Conservation (phyloP, 1,139 yeast genomes). For the Spathaspora sp. region DNA sequence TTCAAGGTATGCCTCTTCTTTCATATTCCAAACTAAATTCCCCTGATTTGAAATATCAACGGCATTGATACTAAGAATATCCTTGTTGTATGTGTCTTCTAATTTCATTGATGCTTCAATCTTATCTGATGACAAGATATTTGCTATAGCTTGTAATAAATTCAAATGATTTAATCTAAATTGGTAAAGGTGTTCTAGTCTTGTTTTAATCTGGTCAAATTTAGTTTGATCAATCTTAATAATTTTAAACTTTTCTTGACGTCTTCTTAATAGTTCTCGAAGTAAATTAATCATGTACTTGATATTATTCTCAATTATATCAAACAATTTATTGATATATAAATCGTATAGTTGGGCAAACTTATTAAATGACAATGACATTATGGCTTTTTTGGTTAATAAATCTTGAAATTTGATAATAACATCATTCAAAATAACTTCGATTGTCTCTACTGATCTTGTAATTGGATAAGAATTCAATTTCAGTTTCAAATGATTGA, state of each 20-base stretch:
- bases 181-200: slow-evolving; percentile 42
- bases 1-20: slow-evolving; percentile 28
- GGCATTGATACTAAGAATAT: slow-evolving; percentile 26
- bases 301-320: slow-evolving; percentile 32
- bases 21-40: slow-evolving; percentile 30
- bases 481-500: slow-evolving; percentile 59
- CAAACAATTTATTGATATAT: slow-evolving; percentile 12
- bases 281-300: slow-evolving; percentile 48
- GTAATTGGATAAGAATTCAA: slow-evolving; percentile 62
- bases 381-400: slow-evolving; percentile 23
- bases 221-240: slow-evolving; percentile 53
- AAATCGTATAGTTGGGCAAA: slow-evolving; percentile 22
- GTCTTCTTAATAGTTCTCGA: slow-evolving; percentile 72
- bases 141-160: slow-evolving; percentile 41
- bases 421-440: slow-evolving; percentile 48
- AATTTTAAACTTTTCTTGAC: slow-evolving; percentile 71
- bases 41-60: slow-evolving; percentile 38
- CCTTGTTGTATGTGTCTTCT: slow-evolving; percentile 31
- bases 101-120: slow-evolving; percentile 21
- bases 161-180: slow-evolving; percentile 60
- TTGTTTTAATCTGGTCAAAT: slow-evolving; percentile 45
- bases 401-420: slow-evolving; percentile 21
- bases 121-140: slow-evolving; percentile 20
- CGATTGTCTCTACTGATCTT: slow-evolving; percentile 64
- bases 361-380: slow-evolving; percentile 25